Evolutionary conservation across 306 rosid species (phyloP).

Genomic region (Lathyrus oleraceus): DNA sequence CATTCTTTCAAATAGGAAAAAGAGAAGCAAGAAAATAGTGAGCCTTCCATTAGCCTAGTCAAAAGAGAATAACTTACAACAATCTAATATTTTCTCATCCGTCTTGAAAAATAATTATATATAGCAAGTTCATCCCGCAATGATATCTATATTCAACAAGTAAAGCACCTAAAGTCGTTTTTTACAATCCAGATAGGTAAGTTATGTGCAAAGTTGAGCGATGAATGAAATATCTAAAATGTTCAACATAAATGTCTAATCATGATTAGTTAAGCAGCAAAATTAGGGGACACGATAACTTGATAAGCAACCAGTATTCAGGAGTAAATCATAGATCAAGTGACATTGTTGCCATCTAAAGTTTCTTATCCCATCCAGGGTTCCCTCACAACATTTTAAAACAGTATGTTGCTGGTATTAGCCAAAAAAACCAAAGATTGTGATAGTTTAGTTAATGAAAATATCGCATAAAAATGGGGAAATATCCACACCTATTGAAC

Average conservation of each 20-base stretch:
- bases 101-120: neutral
- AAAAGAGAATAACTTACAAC: conserved; percentile 5
- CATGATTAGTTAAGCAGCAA: conserved; percentile 7
- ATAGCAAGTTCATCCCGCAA: conserved; percentile 1
- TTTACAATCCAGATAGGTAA: neutral
- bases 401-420: neutral
- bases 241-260: conserved; percentile 19
- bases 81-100: no score
- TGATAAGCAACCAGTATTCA: neutral
- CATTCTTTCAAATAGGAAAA: conserved; percentile 2
- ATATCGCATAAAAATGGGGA: neutral
- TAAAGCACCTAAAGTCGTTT: conserved; percentile 6
- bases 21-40: conserved; percentile 13
- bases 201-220: neutral
- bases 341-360: neutral
- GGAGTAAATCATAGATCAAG: conserved; percentile 8
- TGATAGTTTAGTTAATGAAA: neutral
- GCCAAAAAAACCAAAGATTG: neutral
- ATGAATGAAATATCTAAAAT: neutral
- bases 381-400: conserved; percentile 11
- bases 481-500: conserved; percentile 21
- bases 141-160: conserved; percentile 15
- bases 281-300: conserved; percentile 2
- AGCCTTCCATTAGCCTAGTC: conserved; percentile 8
- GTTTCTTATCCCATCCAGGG: conserved; percentile 13